These are phyloP conservation scores for Lepiota brunneoincarnata DNA, from an alignment of 768 basidiomycete species.

Conservation along the genomic window DNA sequence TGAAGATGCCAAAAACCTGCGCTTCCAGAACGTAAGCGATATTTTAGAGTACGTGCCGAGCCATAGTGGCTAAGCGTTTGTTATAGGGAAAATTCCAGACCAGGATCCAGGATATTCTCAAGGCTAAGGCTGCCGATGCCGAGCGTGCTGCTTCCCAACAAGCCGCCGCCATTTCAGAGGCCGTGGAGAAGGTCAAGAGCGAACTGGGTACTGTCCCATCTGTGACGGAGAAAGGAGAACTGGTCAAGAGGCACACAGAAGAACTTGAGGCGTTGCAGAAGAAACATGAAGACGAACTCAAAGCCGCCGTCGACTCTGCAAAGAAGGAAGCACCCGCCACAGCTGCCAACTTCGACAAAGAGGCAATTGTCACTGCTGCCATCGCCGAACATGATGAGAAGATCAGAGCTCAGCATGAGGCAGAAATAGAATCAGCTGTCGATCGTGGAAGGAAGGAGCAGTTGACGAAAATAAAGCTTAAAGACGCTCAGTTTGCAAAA, in stretches of 20 bases:
- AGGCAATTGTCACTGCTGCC: slow-evolving; percentile 44
- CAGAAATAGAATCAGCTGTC: slow-evolving; percentile 62
- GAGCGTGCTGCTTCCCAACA: slow-evolving; percentile 42
- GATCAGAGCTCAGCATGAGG: slow-evolving; percentile 42
- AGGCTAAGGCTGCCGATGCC: slow-evolving; percentile 45
- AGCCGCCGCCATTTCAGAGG: slow-evolving; percentile 50
- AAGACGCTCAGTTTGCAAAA: slow-evolving; percentile 66
- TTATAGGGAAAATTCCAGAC: slow-evolving; percentile 61
- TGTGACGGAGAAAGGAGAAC: slow-evolving; percentile 34
- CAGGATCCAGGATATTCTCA: slow-evolving; percentile 50
- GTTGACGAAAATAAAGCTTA: slow-evolving; percentile 58
- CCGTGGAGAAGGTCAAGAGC: slow-evolving; percentile 52
- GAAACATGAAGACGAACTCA: slow-evolving; percentile 52
- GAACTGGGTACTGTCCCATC: slow-evolving; percentile 30
- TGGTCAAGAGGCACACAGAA: slow-evolving; percentile 52
- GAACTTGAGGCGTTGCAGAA: slow-evolving; percentile 57
- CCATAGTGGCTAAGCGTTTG: slow-evolving; percentile 1
- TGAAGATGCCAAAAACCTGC: slow-evolving; percentile 42
- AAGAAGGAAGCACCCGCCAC: slow-evolving; percentile 28
- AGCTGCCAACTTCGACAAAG: slow-evolving; percentile 24
- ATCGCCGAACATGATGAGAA: slow-evolving; percentile 49
- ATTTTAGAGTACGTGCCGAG: background rate
- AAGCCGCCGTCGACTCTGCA: slow-evolving; percentile 48
- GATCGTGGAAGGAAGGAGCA: slow-evolving; percentile 70
- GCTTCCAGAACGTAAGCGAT: slow-evolving; percentile 37